Base-by-base conservation (phyloP, 129 eudicot genomes). In the Centella asiatica region DNA sequence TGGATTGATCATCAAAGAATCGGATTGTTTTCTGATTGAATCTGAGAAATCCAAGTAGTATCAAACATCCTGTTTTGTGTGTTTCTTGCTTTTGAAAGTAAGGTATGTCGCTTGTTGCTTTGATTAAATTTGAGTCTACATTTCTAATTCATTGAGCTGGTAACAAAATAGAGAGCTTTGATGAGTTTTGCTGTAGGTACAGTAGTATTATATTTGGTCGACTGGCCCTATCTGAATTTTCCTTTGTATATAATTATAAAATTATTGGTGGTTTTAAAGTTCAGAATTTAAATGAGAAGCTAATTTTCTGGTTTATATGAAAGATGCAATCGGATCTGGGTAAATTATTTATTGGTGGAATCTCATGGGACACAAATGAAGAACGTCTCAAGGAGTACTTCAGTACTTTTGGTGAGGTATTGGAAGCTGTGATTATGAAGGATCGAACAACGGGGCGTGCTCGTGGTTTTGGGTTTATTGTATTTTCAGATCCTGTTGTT, bases 381-480 rank as follows among this genome's bases (percentile, higher is more conserved):
- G 89, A 85, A 54, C 81, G 84, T 2, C 70, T 85, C 28, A 81
- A 74, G 52, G 86, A 85, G 50, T 82, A 85, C 72, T 85, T 85
- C 57, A 60, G 76, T 57, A 23, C 53, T 54, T 85, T 58, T 44
- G 95, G 95, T 12, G 95, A 85, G 68, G 89, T 85, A 20, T 49
- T 79, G 67, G 86, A 85, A 44, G 83, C 89, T 57, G 86, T 82
- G 45, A 77, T 85, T 39, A 85, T 85, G 95, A 82, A 80, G 55
- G 95, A 85, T 64, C 85, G 81, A 52, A 79, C 78, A 51, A 78
- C 86, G 0, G 95, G 85, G 0, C 83, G 85, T 57, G 83, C 95
- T 2, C 81, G 95, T 26, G 95, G 95, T 51, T 85, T 85, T 15
- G 95, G 95, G n/a, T 85, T 85, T 56, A 73, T 85, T 32, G 89